Conservation (phyloP, 2,329 filamentous ascomycete species). For the Fusarium transvaalense region DNA sequence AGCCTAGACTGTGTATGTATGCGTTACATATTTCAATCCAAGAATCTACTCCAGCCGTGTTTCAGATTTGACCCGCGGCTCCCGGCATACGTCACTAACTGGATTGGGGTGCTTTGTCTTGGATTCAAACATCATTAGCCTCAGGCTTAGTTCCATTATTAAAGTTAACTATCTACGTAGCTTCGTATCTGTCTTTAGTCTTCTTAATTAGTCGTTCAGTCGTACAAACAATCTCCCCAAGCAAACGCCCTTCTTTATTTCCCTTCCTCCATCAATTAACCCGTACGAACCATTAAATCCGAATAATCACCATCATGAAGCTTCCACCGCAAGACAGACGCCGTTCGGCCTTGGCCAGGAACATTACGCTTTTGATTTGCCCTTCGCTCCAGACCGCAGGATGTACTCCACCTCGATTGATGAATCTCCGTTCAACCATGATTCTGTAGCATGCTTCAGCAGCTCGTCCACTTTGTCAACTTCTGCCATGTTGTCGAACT, state of each 20-base stretch:
- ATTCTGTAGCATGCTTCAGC: conserved; percentile 37
- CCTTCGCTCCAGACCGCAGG: conserved; percentile 45
- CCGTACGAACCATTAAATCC: neutral
- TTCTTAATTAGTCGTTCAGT: conserved; percentile 23
- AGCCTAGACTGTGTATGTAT: neutral
- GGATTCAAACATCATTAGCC: conserved; percentile 28
- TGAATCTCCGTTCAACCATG: conserved; percentile 39
- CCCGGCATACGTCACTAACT: conserved; percentile 33
- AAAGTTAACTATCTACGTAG: conserved; percentile 18
- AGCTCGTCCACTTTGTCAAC: conserved; percentile 39
- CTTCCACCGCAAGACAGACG: conserved; percentile 10
- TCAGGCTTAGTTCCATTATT: conserved; percentile 23
- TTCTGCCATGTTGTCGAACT: conserved; percentile 45
- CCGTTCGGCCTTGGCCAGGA: conserved; percentile 20
- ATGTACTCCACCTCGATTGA: conserved; percentile 45
- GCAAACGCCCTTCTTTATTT: neutral
- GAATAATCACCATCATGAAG: conserved; percentile 10
- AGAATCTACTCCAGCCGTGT: conserved; percentile 18
- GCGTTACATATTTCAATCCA: neutral
- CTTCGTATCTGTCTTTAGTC: conserved; percentile 10
- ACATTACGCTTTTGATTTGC: conserved; percentile 41
- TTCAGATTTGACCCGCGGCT: conserved; percentile 26
- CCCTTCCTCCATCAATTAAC: neutral
- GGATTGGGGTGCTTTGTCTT: conserved; percentile 28
- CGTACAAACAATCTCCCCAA: conserved; percentile 31